Evolutionary conservation across 2,329 filamentous ascomycete genomes (phyloP), one percentile per base, ranked within the genome.

Genomic region (Cadophora sp.): DNA sequence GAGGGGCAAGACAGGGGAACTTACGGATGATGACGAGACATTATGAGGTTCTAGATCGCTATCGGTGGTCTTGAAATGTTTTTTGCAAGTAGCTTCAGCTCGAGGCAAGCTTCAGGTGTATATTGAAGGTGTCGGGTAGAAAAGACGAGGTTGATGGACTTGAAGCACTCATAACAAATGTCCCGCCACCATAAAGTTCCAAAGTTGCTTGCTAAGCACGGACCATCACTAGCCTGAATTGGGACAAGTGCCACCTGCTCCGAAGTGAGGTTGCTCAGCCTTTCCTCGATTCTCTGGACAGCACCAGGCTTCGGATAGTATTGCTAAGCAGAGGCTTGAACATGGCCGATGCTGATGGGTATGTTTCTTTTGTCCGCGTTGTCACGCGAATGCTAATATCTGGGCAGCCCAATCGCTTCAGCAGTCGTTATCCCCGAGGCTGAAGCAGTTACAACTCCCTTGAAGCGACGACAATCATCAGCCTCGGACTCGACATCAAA

Each of bases 1-100:
- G 48, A 14, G 53, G 46, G 62, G 40, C 16, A 59, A 29, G 63
- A 11, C 40, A 43, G 61, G 84, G 40, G 40, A 61, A 84, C 89
- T 85, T 85, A 92, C 91, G 94, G 94, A 81, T 97, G 76, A 76
- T 78, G 76, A 69, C 77, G 77, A 73, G 76, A 77, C 77, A 78
- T 78, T 22, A 26, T 73, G 62, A 56, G 11, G 16, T 24, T 61
- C 51, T 71, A 43, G 46, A 19, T 19, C 29, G 26, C 27, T 51
- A 40, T 19, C 19, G 55, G 26, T 46, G 9, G n/a, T 61, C 46
- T 37, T 37, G 40, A n/a, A 37, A 5, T 63, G 46, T 40, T 59
- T 22, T 37, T 29, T n/a, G 31, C 40, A 31, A 26, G 43, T 55
- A 3, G 31, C 40, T 62, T 3, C 46, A 61, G 62, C n/a, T 67